Base-by-base conservation (phyloP, 2,329 filamentous ascomycete genomes). In the Akanthomyces uredinophilus region DNA sequence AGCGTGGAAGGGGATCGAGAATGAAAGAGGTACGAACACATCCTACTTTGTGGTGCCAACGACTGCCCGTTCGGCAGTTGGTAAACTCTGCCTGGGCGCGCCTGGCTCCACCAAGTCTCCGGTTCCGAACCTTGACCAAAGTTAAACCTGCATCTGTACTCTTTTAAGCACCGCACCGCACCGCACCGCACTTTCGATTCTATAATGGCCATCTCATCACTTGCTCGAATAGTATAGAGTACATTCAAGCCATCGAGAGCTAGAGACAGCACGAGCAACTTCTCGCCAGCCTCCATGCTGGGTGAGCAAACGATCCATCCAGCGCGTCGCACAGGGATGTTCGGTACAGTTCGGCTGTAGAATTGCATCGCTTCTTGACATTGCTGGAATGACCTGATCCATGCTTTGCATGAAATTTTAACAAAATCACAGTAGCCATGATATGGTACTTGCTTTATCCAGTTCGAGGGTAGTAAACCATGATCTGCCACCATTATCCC, bases 391-490 rank as follows among this genome's bases (percentile, higher is more conserved):
- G 29, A 20, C 35, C 41, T 18, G 20, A 20, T 35, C 18, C 4
- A 32, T 35, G 14, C 3, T 46, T 18, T 54, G 49, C 69, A 24
- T 27, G 7, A 47, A 16, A 22, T 14, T 11, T 27, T 57, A 43
- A 44, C 39, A 22, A 11, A 24, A 41, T 14, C 39, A 13, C 16
- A 16, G 5, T 7, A 41, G 37, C 24, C 49, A 85, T 91, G 88
- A 88, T 91, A 76, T 91, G 88, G 88, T 91, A 89, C 78, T 77
- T 92, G 57, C 78, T 92, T 67, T 92, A 89, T 77, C 89, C 89
- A 71, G 79, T 92, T 68, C 83, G 89, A 83, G 88, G 89, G 88
- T 90, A 76, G 74, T 87, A 82, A 50, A 50, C 27, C n/a, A 22
- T 7, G 14, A 14, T 14, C 35, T 32, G 47, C 46, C n/a, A 24